A percentile compares a stretch with the other conserved stretches of the same genome.
phyloP scores from a whole-genome alignment of 768 basidiomycete species.

The Mycena amicta region DNA sequence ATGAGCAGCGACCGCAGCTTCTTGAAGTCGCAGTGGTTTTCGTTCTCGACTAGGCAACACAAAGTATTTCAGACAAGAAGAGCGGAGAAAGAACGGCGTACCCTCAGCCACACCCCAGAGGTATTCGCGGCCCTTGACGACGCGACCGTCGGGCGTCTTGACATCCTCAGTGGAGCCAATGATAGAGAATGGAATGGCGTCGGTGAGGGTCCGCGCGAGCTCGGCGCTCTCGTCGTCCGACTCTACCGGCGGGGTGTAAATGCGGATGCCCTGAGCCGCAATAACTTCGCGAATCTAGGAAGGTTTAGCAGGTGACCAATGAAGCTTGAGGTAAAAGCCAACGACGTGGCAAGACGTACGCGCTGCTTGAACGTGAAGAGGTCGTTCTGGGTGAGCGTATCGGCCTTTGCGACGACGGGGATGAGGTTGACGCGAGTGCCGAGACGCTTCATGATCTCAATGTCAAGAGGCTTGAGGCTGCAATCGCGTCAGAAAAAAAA shows the following conservation, averaged over 20 bases:
- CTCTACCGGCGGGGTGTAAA: constrained; percentile 93
- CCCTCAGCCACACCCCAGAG: constrained; percentile 99
- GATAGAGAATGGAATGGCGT: constrained; percentile 97
- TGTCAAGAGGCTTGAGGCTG: constrained; percentile 94
- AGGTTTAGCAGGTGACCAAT: constrained; percentile 16
- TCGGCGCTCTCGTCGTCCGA: constrained; percentile 85
- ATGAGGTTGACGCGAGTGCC: constrained; percentile 98
- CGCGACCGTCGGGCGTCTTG: constrained; percentile 83
- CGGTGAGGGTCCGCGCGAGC: constrained; percentile 82
- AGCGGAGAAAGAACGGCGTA: constrained; percentile 33
- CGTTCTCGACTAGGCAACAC: constrained; percentile 83
- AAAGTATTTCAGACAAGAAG: background rate
- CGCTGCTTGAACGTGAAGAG: constrained; percentile 90
- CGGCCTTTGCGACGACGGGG: constrained; percentile 96
- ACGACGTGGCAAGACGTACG: constrained; percentile 51
- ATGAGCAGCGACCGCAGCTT: constrained; percentile 94
- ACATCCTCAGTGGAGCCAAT: constrained; percentile 98
- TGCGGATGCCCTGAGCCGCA: constrained; percentile 87
- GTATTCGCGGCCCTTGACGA: constrained; percentile 97
- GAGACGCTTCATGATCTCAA: constrained; percentile 99
- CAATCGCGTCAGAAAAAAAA: background rate
- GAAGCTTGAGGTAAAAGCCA: constrained; percentile 5
- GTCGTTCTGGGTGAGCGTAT: constrained; percentile 94
- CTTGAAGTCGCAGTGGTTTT: constrained; percentile 99
- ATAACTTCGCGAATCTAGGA: constrained; percentile 85